These are phyloP conservation scores for Nematocida displodere DNA, from an alignment of 371 early-diverging fungal genomes.

Conservation along the genomic window DNA sequence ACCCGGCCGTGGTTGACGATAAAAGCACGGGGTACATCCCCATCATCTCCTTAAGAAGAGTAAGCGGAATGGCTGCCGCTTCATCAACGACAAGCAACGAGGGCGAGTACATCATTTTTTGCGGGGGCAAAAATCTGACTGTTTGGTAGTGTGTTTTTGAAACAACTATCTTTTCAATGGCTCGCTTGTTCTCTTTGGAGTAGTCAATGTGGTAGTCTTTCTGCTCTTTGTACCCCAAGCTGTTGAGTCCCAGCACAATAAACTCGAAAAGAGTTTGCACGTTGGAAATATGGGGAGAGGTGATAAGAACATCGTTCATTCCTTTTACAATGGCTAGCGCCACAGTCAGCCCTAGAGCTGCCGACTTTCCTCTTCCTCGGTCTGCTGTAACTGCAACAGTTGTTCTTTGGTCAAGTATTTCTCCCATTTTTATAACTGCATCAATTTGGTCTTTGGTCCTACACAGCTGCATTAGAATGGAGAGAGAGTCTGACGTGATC, in stretches of 20 bases:
- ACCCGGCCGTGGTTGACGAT: constrained; percentile 96
- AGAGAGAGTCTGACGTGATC: constrained; percentile 21
- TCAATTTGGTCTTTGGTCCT: constrained; percentile 73
- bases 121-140: constrained; percentile 54
- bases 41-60: constrained; percentile 77
- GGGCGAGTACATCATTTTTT: constrained; percentile 59
- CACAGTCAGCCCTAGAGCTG: constrained; percentile 86
- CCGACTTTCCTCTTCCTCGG: constrained; percentile 98
- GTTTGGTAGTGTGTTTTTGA: constrained; percentile 52
- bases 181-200: constrained; percentile 46
- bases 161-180: constrained; percentile 57
- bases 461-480: constrained; percentile 44
- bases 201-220: constrained; percentile 78
- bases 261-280: constrained; percentile 92
- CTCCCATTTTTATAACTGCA: constrained; percentile 25
- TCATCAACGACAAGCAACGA: constrained; percentile 96
- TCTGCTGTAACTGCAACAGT: constrained; percentile 87
- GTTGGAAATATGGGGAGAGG: constrained; percentile 92
- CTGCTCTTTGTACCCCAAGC: constrained; percentile 87
- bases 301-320: constrained; percentile 83
- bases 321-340: constrained; percentile 89
- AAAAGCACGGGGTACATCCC: constrained; percentile 89
- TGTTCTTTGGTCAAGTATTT: constrained; percentile 59
- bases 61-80: constrained; percentile 94
- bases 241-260: constrained; percentile 87